These are phyloP conservation scores for Eucalyptus sp. DNA, from an alignment of 345 rosid genomes.

Conservation along the genomic window DNA sequence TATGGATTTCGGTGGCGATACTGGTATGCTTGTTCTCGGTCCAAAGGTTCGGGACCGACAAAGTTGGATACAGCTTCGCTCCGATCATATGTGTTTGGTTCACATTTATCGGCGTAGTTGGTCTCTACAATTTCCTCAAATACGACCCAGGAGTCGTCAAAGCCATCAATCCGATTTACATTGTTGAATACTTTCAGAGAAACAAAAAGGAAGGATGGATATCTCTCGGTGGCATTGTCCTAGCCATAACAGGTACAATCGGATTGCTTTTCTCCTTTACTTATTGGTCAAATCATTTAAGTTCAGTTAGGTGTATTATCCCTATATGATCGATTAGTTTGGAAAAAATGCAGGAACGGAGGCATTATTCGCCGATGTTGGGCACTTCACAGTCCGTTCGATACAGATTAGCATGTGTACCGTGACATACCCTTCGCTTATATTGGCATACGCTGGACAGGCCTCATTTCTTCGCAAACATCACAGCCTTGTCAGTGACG, in stretches of 20 bases:
- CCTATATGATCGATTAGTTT: background rate
- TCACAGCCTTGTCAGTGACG: background rate
- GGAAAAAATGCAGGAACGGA: conserved; percentile 17
- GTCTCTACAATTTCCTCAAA: conserved; percentile 15
- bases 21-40: conserved; percentile 21
- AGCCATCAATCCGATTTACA: conserved; percentile 34
- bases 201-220: conserved; percentile 35
- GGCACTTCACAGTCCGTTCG: conserved; percentile 37
- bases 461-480: conserved; percentile 11
- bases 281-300: background rate
- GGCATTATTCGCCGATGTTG: conserved; percentile 52
- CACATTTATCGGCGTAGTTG: background rate
- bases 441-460: conserved; percentile 27
- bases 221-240: conserved; percentile 40
- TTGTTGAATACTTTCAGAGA: conserved; percentile 22
- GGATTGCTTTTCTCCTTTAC: background rate
- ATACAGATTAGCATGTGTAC: conserved; percentile 30
- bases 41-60: conserved; percentile 36
- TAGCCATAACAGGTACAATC: conserved; percentile 19
- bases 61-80: conserved; percentile 37
- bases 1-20: conserved; percentile 30
- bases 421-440: conserved; percentile 22
- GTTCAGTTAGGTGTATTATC: background rate
- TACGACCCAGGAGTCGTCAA: conserved; percentile 17
- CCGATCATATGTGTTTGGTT: conserved; percentile 16